Percentiles rank a stretch among this genome's conserved stretches.
Evolutionary conservation across 2,329 filamentous ascomycete species (phyloP).

Genomic region (Penicillium sp.): DNA sequence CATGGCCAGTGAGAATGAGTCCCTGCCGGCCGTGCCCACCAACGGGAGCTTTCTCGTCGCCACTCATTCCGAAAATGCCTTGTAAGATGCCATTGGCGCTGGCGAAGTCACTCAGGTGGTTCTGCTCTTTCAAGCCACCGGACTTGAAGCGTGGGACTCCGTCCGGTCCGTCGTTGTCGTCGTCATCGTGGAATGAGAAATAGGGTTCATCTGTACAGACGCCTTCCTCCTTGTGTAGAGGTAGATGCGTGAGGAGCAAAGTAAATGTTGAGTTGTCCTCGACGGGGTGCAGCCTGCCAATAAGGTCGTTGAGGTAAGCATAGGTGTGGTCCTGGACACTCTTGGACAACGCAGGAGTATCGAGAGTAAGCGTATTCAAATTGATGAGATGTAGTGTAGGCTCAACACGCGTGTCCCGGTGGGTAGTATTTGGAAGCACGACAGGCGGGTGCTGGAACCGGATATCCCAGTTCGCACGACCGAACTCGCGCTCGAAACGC

Average conservation of each 20-base stretch:
- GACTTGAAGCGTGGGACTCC: conserved; percentile 36
- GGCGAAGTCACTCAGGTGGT: conserved; percentile 73
- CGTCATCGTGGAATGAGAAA: conserved; percentile 73
- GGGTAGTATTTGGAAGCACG: conserved; percentile 9
- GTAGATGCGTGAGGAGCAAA: conserved; percentile 86
- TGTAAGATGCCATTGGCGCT: conserved; percentile 72
- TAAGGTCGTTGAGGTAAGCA: conserved; percentile 63
- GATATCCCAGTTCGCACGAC: conserved; percentile 86
- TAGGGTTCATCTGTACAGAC: conserved; percentile 81
- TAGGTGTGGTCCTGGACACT: conserved; percentile 75
- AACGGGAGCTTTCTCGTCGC: conserved; percentile 57
- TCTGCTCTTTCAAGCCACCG: conserved; percentile 73
- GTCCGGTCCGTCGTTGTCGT: conserved; percentile 59
- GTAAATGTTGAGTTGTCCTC: conserved; percentile 69
- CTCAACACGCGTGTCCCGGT: neutral
- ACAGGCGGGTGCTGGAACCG: conserved; percentile 61
- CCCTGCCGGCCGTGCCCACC: conserved; percentile 68
- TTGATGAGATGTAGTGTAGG: conserved; percentile 77
- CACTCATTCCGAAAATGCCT: conserved; percentile 76
- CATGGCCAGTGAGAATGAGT: conserved; percentile 86
- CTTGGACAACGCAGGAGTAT: conserved; percentile 69
- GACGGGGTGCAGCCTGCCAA: conserved; percentile 55
- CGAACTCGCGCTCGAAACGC: conserved; percentile 82
- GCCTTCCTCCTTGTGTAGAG: conserved; percentile 77
- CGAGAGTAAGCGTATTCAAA: conserved; percentile 91